These are phyloP conservation scores for Holtermannia corniformis DNA, from an alignment of 768 basidiomycete species.

Conservation along the genomic window DNA sequence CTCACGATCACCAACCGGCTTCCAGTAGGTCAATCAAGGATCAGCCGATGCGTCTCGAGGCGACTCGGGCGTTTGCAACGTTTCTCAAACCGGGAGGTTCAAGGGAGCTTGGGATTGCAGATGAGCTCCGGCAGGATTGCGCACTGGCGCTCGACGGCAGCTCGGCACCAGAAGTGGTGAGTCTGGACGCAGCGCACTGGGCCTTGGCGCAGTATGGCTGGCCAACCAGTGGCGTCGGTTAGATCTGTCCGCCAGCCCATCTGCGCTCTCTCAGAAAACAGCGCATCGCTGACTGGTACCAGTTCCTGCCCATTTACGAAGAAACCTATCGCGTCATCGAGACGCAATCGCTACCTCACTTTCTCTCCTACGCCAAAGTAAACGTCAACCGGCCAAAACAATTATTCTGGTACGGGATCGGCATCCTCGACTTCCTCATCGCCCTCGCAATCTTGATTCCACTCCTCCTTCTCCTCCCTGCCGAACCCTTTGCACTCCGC, in stretches of 20 bases:
- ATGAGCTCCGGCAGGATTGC: slow-evolving; percentile 27
- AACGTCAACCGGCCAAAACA: slow-evolving; percentile 35
- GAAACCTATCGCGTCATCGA: slow-evolving; percentile 31
- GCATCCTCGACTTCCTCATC: slow-evolving; percentile 19
- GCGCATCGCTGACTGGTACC: background rate
- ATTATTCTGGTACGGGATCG: slow-evolving; percentile 34
- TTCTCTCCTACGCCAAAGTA: slow-evolving; percentile 20
- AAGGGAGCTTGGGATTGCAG: slow-evolving; percentile 28
- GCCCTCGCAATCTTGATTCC: slow-evolving; percentile 20
- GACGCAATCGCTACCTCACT: slow-evolving; percentile 28
- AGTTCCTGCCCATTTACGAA: slow-evolving; percentile 35
- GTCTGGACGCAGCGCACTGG: slow-evolving; percentile 2
- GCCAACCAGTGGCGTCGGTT: background rate
- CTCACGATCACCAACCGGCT: background rate
- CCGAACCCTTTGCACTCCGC: slow-evolving; percentile 17
- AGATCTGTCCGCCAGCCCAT: background rate
- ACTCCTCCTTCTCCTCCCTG: slow-evolving; percentile 21
- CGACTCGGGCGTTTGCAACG: slow-evolving; percentile 28
- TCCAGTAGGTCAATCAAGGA: no score
- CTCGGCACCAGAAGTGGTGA: slow-evolving; percentile 32
- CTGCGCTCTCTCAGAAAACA: background rate
- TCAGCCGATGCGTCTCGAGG: slow-evolving; percentile 34
- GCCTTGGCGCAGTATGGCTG: background rate
- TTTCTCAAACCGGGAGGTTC: slow-evolving; percentile 25
- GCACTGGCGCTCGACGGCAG: slow-evolving; percentile 18